A percentile compares a stretch with the other conserved stretches of the same genome.
These are phyloP conservation scores for Prunus yedoensis DNA, from an alignment of 331 rosid genomes.

Conservation along the genomic window DNA sequence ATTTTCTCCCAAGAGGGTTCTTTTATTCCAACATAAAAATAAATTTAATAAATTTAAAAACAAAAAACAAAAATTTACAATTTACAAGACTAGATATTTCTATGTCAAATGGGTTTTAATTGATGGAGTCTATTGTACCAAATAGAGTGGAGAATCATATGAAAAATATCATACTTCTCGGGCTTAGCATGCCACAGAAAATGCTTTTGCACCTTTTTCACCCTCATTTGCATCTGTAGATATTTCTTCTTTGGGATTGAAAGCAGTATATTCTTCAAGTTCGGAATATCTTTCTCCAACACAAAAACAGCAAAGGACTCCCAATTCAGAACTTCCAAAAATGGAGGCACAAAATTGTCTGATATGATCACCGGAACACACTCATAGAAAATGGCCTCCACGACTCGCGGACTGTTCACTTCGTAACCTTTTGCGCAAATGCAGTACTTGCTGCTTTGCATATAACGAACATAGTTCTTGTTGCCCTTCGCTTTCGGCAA, in stretches of 20 bases:
- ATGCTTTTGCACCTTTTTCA: conserved; percentile 78
- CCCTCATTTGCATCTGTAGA: conserved; percentile 72
- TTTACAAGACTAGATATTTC: conserved; percentile 12
- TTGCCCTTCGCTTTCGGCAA: conserved; percentile 62
- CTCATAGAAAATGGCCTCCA: conserved; percentile 77
- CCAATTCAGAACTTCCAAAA: conserved; percentile 85
- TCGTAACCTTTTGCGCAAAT: conserved; percentile 93
- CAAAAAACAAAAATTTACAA: not conserved
- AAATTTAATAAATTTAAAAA: not conserved
- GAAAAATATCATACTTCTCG: conserved; percentile 81
- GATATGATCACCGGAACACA: conserved; percentile 91
- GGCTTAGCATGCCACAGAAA: conserved; percentile 87
- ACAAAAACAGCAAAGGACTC: conserved; percentile 88
- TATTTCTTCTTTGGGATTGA: conserved; percentile 70
- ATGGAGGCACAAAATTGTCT: conserved; percentile 90
- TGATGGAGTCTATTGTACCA: conserved; percentile 79
- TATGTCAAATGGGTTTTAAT: conserved; percentile 33
- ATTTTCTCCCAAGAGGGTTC: not conserved
- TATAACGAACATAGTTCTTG: conserved; percentile 49
- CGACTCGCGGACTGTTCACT: conserved; percentile 93
- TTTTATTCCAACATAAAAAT: not conserved
- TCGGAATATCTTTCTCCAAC: conserved; percentile 64
- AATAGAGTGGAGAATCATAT: conserved; percentile 87
- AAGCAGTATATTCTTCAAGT: conserved; percentile 69
- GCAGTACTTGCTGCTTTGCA: conserved; percentile 92